Evolutionary conservation across 2,329 filamentous ascomycete species (phyloP).

Genomic region (Aspergillus carbonarius): DNA sequence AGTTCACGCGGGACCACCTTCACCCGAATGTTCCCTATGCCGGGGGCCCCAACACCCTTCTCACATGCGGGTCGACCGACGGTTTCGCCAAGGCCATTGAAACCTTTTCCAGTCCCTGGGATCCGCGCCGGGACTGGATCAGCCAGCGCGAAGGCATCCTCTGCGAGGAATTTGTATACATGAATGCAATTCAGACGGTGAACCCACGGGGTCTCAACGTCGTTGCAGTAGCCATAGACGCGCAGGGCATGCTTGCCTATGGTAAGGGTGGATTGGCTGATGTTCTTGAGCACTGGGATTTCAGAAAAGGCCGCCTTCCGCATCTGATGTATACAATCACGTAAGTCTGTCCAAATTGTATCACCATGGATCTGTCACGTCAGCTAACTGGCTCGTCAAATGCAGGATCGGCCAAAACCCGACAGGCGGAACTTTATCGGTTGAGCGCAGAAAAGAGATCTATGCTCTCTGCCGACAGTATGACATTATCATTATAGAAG

Average conservation of each 20-base stretch:
- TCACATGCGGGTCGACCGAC: constrained; percentile 82
- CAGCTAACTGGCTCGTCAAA: constrained; percentile 7
- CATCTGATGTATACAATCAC: constrained; percentile 89
- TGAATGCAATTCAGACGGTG: constrained; percentile 69
- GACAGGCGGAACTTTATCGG: constrained; percentile 71
- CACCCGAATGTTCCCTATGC: constrained; percentile 80
- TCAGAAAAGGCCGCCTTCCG: constrained; percentile 68
- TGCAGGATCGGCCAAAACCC: constrained; percentile 83
- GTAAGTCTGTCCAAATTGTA: constrained; percentile 52
- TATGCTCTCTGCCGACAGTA: constrained; percentile 79
- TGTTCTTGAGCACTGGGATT: constrained; percentile 80
- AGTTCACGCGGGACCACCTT: constrained; percentile 73
- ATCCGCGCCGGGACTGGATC: constrained; percentile 64
- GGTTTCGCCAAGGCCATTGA: constrained; percentile 77
- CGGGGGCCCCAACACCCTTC: constrained; percentile 71
- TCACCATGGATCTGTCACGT: neutral
- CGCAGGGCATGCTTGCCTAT: constrained; percentile 72
- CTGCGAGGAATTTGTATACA: constrained; percentile 78
- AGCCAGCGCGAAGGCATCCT: constrained; percentile 73
- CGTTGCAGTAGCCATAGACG: constrained; percentile 72
- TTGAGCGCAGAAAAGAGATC: constrained; percentile 72
- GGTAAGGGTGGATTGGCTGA: constrained; percentile 74
- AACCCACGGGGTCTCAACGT: constrained; percentile 69
- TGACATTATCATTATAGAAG: constrained; percentile 88
- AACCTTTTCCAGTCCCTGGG: constrained; percentile 74